Base-by-base conservation (phyloP, 2,329 filamentous ascomycete species). In the Calonectria pseudoreteaudii region DNA sequence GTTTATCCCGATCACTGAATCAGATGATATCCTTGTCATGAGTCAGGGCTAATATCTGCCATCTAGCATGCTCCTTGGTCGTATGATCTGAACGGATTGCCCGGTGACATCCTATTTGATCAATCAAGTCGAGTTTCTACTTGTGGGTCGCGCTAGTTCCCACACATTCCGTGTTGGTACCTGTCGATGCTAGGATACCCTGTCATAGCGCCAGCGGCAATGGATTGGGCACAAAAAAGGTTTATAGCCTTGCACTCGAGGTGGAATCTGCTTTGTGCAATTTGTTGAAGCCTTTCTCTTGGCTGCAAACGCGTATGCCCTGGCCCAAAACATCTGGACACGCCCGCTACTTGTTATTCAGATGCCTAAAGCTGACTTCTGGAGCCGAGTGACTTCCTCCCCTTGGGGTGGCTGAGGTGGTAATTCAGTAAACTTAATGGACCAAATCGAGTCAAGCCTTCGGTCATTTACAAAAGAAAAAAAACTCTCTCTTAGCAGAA, bases 81-180 rank as follows among this genome's bases (percentile, higher is more conserved):
- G 34, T 62, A 62, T 38, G 56, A 62, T 62, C 14, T 14, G 41
- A 62, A 62, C 56, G 56, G 56, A 62, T 62, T 62, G 56, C 56
- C 56, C 56, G 56, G 34, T 7, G n/a, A 16, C 9, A 20, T 36
- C 41, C 36, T 41, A 23, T 20, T 62, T 23, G n/a, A 23, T 62
- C 36, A 38, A 62, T 62, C 34, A 38, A 20, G 7, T 26, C 44
- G 20, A 23, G 44, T 28, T 56, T 31, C 34, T 41, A 38, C 16
- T 28, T 38, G 26, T 9, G 23, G 56, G 38, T 23, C 52, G 18
- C 23, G 38, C 56, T 41, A 41, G 56, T 28, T 62, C 23, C 56
- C 56, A 41, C 30, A 26, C 30, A 36, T 62, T 41, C 56, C 36
- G 56, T 10, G 14, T 41, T 28, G 56, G 56, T 62, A 16, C 36